phyloP scores from a whole-genome alignment of 192 early-diverging fungal species.

The Mortierella alpina region DNA sequence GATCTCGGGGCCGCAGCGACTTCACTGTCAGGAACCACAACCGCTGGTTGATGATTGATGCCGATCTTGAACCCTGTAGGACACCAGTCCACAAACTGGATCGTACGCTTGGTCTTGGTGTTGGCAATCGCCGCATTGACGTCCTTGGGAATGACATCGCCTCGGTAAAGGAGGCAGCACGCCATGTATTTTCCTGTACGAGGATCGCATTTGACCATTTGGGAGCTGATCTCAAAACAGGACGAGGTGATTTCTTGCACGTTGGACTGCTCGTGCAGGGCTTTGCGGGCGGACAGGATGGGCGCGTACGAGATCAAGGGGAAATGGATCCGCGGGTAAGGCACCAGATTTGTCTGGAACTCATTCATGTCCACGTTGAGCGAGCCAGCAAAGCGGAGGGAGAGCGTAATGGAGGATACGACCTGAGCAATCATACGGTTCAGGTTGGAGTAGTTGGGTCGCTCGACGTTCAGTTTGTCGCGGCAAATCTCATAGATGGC shows the following conservation, averaged over 20 bases:
- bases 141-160: conserved; percentile 99
- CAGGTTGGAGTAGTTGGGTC: conserved; percentile 96
- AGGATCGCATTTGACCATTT: conserved; percentile 99
- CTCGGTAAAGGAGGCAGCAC: conserved; percentile 98
- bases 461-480: conserved; percentile 95
- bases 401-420: conserved; percentile 99
- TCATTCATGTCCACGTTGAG: conserved; percentile 99
- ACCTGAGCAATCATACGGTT: conserved; percentile 99
- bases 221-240: conserved; percentile 97
- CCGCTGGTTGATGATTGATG: conserved; percentile 94
- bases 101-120: conserved; percentile 96
- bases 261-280: conserved; percentile 94
- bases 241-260: conserved; percentile 96
- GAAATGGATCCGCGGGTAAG: conserved; percentile 99
- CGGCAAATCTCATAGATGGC: conserved; percentile 99
- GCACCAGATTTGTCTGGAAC: conserved; percentile 99
- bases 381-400: conserved; percentile 98
- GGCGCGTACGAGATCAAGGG: conserved; percentile 98
- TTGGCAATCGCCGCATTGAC: conserved; percentile 88
- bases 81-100: conserved; percentile 99
- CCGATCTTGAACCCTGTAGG: conserved; percentile 99
- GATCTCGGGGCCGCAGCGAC: conserved; percentile 96
- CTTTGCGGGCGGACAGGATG: conserved; percentile 94
- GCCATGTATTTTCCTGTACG: conserved; percentile 99
- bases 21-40: conserved; percentile 73